Conservation (phyloP, 106 monocot genomes). For the Narthecium ossifragum region DNA sequence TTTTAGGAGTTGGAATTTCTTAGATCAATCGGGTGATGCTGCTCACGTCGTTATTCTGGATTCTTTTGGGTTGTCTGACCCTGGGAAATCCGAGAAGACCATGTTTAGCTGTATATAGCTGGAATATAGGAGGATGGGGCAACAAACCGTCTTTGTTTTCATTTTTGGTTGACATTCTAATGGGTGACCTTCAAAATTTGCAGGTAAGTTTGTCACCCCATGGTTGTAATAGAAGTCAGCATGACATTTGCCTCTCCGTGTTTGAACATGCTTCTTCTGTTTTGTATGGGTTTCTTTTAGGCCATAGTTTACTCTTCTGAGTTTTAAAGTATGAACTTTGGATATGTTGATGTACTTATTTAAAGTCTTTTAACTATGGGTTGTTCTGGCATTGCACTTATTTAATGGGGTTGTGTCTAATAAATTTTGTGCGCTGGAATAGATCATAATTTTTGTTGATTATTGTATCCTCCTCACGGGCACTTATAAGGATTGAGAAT, state of each 20-base stretch:
- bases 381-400: neutral
- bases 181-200: slow-evolving; percentile 3
- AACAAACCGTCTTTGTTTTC: neutral
- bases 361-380: neutral
- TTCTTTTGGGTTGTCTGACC: too few relatives aligned
- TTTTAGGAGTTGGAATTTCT: neutral
- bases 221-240: neutral
- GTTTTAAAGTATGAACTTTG: neutral
- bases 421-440: too few relatives aligned
- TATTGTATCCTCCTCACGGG: too few relatives aligned
- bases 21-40: neutral
- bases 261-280: neutral
- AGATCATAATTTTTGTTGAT: too few relatives aligned
- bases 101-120: neutral
- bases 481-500: too few relatives aligned
- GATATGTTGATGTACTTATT: neutral
- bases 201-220: neutral
- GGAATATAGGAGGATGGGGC: neutral
- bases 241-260: neutral
- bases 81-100: too few relatives aligned
- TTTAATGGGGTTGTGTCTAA: too few relatives aligned
- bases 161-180: slow-evolving; percentile 2
- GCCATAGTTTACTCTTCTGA: neutral
- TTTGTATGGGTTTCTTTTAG: neutral
- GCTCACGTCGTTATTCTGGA: too few relatives aligned